Evolutionary conservation across 2,329 filamentous ascomycete species (phyloP).

Genomic region (Sporothrix euskadiensis): DNA sequence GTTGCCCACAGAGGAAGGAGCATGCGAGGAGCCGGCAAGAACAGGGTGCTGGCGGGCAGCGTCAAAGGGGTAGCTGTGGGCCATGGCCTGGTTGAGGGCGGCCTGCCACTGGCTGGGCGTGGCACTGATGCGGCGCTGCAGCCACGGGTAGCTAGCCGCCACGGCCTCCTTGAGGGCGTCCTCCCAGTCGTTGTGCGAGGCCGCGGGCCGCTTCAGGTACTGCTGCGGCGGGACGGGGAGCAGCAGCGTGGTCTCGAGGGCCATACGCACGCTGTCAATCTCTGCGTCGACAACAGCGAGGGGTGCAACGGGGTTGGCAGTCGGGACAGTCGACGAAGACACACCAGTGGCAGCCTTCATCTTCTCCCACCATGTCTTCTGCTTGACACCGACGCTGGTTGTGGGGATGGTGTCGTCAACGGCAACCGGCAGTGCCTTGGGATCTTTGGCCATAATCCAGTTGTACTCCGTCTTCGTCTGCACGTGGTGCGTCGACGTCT

Average conservation of each 20-base stretch:
- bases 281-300: not conserved
- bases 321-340: not conserved
- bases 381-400: slow-evolving; percentile 26
- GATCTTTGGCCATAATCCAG: slow-evolving; percentile 36
- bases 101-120: slow-evolving; percentile 41
- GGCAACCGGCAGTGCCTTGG: not conserved
- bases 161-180: slow-evolving; percentile 40
- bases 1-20: slow-evolving; percentile 29
- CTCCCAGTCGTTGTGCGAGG: slow-evolving; percentile 41
- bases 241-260: slow-evolving; percentile 9
- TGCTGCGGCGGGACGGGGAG: slow-evolving; percentile 28
- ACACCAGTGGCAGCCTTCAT: slow-evolving; percentile 28
- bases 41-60: slow-evolving; percentile 40
- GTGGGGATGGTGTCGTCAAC: slow-evolving; percentile 28
- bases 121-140: slow-evolving; percentile 32
- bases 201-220: slow-evolving; percentile 26
- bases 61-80: slow-evolving; percentile 39
- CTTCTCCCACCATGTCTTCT: slow-evolving; percentile 33
- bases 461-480: slow-evolving; percentile 30
- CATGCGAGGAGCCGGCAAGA: slow-evolving; percentile 35
- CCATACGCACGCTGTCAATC: slow-evolving; percentile 24
- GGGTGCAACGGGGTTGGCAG: not conserved
- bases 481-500: not conserved
- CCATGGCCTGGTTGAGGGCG: slow-evolving; percentile 44
- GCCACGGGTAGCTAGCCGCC: slow-evolving; percentile 36